Evolutionary conservation across 2,329 filamentous ascomycete species (phyloP), one percentile per base, ranked within the genome.

Genomic region (Nothopassalora personata): DNA sequence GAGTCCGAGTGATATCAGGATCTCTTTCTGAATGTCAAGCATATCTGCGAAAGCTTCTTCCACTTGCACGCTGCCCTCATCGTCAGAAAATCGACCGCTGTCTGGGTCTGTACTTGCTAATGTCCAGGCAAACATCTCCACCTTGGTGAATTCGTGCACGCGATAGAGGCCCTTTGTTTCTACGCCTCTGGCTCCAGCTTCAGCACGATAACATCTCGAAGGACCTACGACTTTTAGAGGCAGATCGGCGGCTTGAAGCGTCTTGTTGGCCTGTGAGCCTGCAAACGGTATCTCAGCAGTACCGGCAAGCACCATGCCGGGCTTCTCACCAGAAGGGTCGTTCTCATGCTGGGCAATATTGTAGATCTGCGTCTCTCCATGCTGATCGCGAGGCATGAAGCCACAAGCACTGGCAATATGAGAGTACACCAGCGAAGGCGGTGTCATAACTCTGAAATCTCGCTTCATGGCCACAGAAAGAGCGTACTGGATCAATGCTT

Each of bases 71-170:
- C 63, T 50, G 43, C 51, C 53, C 11, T 62, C 62, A 15, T 54
- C 51, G 13, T 69, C 67, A 9, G 59, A 58, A 52, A 72, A 72
- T 10, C 68, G 66, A 27, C 67, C 67, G 23, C 54, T 58, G 15
- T 61, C 50, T 51, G 62, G 27, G 47, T 67, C 59, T 15, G 61
- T 71, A 36, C 51, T 52, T 9, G 33, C 70, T 71, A 2, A 68
- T 58, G 90, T 88, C 94, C 94, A 99, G 0, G 89, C 91, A 72
- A 99, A 97, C 80, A 99, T 86, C 75, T 99, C 94, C 0, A 99
- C 93, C 74, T 99, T 99, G 30, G 91, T 96, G 76, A 99, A 99
- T 75, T 99, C 94, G 75, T 99, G 94, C 3, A 99, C 94, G 30
- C 94, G 88, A 76, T 97, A 99, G 1, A 99, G 79, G 5, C 94